Percentiles rank a stretch among this genome's conserved stretches.
Conservation (phyloP, 148 eudicot species). For the Rhododendron williamsianum region DNA sequence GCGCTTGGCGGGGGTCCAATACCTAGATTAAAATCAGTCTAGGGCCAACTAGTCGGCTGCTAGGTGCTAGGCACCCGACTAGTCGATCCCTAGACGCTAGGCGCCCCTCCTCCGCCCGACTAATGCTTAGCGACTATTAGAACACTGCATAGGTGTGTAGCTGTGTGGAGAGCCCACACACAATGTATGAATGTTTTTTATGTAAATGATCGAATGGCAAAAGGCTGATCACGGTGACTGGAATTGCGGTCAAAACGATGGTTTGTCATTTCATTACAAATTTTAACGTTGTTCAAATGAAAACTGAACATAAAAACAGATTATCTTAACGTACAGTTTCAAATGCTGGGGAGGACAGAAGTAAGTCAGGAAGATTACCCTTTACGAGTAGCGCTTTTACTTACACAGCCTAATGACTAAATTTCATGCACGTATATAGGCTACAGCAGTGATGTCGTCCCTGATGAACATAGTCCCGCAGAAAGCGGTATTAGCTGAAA, state of each 20-base stretch:
- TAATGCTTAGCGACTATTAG: no score
- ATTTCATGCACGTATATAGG: conserved; percentile 18
- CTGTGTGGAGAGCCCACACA: not conserved
- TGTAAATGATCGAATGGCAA: not conserved
- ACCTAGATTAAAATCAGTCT: no score
- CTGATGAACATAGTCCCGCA: conserved; percentile 56
- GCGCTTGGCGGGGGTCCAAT: no score
- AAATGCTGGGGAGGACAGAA: not conserved
- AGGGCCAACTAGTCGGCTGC: no score
- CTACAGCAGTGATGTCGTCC: conserved; percentile 56
- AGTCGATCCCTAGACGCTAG: no score
- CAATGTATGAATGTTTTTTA: not conserved
- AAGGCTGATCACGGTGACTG: not conserved
- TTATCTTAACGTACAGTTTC: not conserved
- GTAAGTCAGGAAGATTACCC: not conserved
- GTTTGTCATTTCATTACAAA: not conserved
- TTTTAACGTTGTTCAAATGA: not conserved
- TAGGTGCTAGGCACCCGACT: no score
- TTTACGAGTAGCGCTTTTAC: not conserved
- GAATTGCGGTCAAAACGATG: not conserved
- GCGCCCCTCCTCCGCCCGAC: no score
- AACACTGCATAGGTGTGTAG: no score
- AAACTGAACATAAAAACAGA: not conserved
- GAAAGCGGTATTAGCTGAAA: conserved; percentile 48
- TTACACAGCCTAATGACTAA: not conserved